Conservation (phyloP, 1,284 basidiomycete species). For the Farysia itapuensis region DNA sequence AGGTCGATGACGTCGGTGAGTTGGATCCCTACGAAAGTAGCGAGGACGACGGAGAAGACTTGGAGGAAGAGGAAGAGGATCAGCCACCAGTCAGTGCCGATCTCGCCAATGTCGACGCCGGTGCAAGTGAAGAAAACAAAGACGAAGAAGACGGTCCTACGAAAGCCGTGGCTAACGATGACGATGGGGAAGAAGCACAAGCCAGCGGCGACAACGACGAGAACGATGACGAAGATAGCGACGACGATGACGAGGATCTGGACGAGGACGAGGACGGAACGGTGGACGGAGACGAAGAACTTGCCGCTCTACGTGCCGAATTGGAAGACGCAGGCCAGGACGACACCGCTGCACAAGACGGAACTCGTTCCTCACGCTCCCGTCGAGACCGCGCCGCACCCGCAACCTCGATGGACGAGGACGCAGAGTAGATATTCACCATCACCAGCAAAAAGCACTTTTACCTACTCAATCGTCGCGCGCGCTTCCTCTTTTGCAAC, state of each 20-base stretch:
- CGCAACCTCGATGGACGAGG: too few relatives aligned
- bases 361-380: conserved; percentile 10
- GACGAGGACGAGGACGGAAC: conserved; percentile 39
- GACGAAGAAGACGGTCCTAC: neutral
- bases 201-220: conserved; percentile 8
- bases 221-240: conserved; percentile 20
- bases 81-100: neutral
- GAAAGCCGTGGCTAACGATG: conserved; percentile 1
- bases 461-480: too few relatives aligned
- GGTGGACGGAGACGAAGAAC: conserved; percentile 51
- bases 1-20: conserved; percentile 43
- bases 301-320: conserved; percentile 43
- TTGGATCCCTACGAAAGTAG: conserved; percentile 35
- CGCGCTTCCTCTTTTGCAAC: too few relatives aligned
- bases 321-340: conserved; percentile 36
- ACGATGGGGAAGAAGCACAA: conserved; percentile 2
- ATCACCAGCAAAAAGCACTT: too few relatives aligned
- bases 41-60: conserved; percentile 26
- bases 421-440: too few relatives aligned
- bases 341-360: conserved; percentile 13
- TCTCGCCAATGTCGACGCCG: conserved; percentile 4
- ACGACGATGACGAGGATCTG: conserved; percentile 22
- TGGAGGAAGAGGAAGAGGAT: conserved; percentile 3
- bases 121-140: conserved; percentile 9
- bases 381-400: too few relatives aligned